Evolutionary conservation across 1,284 basidiomycete genomes (phyloP), one percentile per base, ranked within the genome.

Genomic region (Cryptococcus maquisensis): DNA sequence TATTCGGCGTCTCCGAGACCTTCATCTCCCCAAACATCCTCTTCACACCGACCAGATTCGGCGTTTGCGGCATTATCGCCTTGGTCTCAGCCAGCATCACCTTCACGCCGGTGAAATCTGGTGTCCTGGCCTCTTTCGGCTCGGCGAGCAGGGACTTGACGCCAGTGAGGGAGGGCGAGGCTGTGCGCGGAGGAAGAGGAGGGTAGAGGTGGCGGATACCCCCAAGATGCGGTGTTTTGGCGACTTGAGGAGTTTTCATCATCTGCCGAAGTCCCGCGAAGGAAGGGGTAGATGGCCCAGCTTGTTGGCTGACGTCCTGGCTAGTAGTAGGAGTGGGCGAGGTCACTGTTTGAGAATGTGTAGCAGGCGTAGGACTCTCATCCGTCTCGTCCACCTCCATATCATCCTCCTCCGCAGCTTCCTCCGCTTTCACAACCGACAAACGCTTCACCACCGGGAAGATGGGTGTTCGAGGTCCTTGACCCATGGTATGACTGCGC

Each of bases 191-290:
- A 12, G 59, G 52, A 20, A 15, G 42, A 7, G 15, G 15, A 44
- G 18, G n/a, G 52, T 63, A 62, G 41, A 67, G 52, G 13, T 47
- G 54, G 38, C 56, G 54, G 13, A 71, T 42, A 12, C 68, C 68
- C 7, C 51, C 23, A 44, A 68, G 54, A 43, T 57, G 52, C 3
- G 69, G 69, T 1, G 68, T 70, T 36, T 58, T 55, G 16, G 57
- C 43, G 53, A 60, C 36, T 10, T 45, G 18, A 16, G 57, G 32
- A 12, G 49, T 32, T 15, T 55, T 53, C 47, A 69, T 46, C 63
- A 69, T 61, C 38, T 66, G 56, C 44, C 58, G 60, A 21, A 68
- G 28, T 18, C 65, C 68, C 4, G 55, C 47, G 51, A 51, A 59
- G 1, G 50, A 53, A 4, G 57, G 61, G 8, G 57, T 65, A 1